phyloP scores from a whole-genome alignment of 306 rosid genomes.

The Hippophae rhamnoides region DNA sequence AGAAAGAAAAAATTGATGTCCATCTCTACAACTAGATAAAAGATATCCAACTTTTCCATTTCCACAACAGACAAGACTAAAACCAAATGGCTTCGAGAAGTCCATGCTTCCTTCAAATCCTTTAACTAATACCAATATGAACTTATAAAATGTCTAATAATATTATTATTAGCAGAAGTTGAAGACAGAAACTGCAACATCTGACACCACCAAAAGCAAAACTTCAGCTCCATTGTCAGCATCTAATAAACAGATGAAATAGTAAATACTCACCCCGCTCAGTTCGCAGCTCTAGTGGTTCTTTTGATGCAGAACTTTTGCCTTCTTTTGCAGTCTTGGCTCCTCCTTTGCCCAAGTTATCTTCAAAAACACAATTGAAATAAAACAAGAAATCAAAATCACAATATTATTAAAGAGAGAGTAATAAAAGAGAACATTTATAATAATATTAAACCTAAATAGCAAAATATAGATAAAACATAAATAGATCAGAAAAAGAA shows the following conservation, averaged over 20 bases:
- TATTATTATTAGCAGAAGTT: too few relatives aligned
- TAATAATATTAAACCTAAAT: background rate
- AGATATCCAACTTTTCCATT: too few relatives aligned
- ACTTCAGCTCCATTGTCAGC: too few relatives aligned
- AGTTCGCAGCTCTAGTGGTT: slow-evolving; percentile 39
- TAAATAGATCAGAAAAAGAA: background rate
- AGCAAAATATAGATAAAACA: slow-evolving; percentile 1
- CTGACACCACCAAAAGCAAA: too few relatives aligned
- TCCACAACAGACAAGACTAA: too few relatives aligned
- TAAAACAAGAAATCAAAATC: background rate
- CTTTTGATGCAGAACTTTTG: slow-evolving; percentile 34
- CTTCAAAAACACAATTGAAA: slow-evolving; percentile 20
- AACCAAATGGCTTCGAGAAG: too few relatives aligned
- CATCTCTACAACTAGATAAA: too few relatives aligned
- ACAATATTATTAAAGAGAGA: slow-evolving; percentile 3
- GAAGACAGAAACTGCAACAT: too few relatives aligned
- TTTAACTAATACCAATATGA: too few relatives aligned
- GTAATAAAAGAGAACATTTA: background rate
- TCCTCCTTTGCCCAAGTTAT: slow-evolving; percentile 36
- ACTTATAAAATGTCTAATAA: too few relatives aligned
- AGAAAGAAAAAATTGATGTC: too few relatives aligned
- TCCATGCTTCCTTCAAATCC: too few relatives aligned
- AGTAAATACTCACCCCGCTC: slow-evolving; percentile 47
- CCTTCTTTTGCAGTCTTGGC: slow-evolving; percentile 36
- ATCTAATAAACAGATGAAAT: background rate